These are phyloP conservation scores for Globisporangium emineosum DNA, from an alignment of 352 stramenopile species.

Conservation along the genomic window DNA sequence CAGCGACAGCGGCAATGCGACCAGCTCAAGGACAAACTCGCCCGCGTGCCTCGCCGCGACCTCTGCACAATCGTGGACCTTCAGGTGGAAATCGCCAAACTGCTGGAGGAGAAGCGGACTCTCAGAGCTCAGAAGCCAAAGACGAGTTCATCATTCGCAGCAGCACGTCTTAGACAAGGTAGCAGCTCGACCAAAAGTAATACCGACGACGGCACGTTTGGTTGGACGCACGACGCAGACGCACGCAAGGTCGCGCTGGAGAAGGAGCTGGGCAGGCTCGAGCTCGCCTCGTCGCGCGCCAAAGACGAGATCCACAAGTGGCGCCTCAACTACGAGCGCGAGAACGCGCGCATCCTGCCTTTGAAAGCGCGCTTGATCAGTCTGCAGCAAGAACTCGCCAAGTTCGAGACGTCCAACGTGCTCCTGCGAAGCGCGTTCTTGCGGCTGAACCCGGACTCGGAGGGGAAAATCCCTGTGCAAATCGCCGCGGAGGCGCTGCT, in stretches of 20 bases:
- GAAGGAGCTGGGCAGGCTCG: conserved; percentile 38
- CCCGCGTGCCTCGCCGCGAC: conserved; percentile 37
- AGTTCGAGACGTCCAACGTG: conserved; percentile 27
- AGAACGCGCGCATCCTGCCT: conserved; percentile 40
- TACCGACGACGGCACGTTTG: neutral
- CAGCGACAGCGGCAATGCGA: conserved; percentile 28
- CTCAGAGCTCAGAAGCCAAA: conserved; percentile 22
- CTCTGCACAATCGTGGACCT: conserved; percentile 47
- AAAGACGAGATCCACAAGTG: conserved; percentile 43
- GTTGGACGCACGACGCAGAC: conserved; percentile 4
- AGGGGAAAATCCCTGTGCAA: conserved; percentile 14
- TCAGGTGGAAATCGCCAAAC: conserved; percentile 45
- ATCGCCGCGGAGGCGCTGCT: conserved; percentile 17
- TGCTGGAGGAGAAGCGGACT: conserved; percentile 43
- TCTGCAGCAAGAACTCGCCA: conserved; percentile 24
- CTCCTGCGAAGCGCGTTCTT: conserved; percentile 34
- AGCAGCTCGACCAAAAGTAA: neutral
- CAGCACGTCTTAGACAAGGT: neutral
- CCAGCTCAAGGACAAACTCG: conserved; percentile 29
- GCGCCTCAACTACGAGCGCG: conserved; percentile 41
- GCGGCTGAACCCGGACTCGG: conserved; percentile 18
- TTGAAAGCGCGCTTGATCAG: conserved; percentile 28
- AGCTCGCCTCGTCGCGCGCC: conserved; percentile 26
- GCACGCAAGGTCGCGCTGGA: conserved; percentile 33
- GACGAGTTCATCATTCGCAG: neutral